Evolutionary conservation across 768 basidiomycete genomes (phyloP).

Genomic region (Tricholoma terreum): DNA sequence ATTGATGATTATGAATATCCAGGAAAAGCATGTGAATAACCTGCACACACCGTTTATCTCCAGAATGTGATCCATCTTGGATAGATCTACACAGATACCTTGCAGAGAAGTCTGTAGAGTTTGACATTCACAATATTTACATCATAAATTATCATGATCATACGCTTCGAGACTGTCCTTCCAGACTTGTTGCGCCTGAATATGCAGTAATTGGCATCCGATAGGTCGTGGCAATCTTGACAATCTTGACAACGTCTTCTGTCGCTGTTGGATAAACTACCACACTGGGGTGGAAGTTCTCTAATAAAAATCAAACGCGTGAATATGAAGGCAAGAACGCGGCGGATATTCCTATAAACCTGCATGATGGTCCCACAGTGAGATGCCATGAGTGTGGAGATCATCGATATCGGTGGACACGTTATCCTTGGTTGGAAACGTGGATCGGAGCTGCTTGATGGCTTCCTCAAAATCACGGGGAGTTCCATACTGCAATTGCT

Average conservation of each 20-base stretch:
- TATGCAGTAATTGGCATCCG: conserved; percentile 76
- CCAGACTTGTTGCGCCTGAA: conserved; percentile 78
- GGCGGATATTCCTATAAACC: conserved; percentile 30
- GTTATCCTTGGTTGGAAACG: conserved; percentile 34
- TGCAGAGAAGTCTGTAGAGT: conserved; percentile 32
- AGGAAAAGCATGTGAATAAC: neutral
- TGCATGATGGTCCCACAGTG: conserved; percentile 47
- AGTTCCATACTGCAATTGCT: conserved; percentile 42
- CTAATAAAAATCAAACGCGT: conserved; percentile 1
- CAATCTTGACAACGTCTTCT: conserved; percentile 78
- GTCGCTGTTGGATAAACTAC: conserved; percentile 67
- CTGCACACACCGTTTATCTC: conserved; percentile 58
- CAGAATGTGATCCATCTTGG: conserved; percentile 75
- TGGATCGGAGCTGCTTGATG: conserved; percentile 43
- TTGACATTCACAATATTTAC: conserved; percentile 12
- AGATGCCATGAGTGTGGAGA: conserved; percentile 52
- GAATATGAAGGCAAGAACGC: neutral
- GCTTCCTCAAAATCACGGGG: conserved; percentile 50
- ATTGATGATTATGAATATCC: neutral
- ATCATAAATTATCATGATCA: conserved; percentile 5
- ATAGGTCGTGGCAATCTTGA: conserved; percentile 72
- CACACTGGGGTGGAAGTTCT: conserved; percentile 46
- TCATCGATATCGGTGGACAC: conserved; percentile 54
- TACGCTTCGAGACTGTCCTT: conserved; percentile 72
- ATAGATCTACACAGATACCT: conserved; percentile 80